Conservation (phyloP, 345 rosid species). For the Pseudoturritis turrita region DNA sequence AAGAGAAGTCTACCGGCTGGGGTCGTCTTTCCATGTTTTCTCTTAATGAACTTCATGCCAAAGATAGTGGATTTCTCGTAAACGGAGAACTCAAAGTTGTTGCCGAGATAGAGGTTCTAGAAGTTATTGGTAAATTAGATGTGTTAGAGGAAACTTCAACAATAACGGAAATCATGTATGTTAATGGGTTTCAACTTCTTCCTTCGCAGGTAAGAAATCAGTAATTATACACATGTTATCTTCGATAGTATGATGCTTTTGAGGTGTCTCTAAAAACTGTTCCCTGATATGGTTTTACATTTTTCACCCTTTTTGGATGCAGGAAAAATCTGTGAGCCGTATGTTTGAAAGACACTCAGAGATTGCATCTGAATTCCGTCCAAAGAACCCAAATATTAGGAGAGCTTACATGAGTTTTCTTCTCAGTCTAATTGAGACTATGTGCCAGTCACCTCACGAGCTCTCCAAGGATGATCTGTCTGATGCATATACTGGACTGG, state of each 20-base stretch:
- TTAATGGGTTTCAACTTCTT: constrained; percentile 1
- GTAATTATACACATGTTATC: background rate
- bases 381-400: constrained; percentile 5
- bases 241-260: background rate
- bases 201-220: constrained; percentile 5
- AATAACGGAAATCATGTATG: background rate
- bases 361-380: constrained; percentile 1
- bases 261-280: background rate
- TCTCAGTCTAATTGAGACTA: constrained; percentile 2
- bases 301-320: background rate
- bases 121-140: background rate
- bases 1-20: background rate
- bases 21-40: background rate
- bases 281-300: background rate
- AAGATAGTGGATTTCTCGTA: constrained; percentile 28
- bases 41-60: background rate
- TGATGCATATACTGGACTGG: background rate
- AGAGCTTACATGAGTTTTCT: constrained; percentile 19
- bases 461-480: background rate
- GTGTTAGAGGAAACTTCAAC: background rate
- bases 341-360: constrained; percentile 24
- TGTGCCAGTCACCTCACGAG: constrained; percentile 6
- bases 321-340: background rate
- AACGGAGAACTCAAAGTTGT: constrained; percentile 58
- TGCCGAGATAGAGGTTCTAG: constrained; percentile 44